A percentile compares a stretch with the other conserved stretches of the same genome.
Evolutionary conservation across 352 stramenopile species (phyloP).

Genomic region (Elongisporangium anandrum): DNA sequence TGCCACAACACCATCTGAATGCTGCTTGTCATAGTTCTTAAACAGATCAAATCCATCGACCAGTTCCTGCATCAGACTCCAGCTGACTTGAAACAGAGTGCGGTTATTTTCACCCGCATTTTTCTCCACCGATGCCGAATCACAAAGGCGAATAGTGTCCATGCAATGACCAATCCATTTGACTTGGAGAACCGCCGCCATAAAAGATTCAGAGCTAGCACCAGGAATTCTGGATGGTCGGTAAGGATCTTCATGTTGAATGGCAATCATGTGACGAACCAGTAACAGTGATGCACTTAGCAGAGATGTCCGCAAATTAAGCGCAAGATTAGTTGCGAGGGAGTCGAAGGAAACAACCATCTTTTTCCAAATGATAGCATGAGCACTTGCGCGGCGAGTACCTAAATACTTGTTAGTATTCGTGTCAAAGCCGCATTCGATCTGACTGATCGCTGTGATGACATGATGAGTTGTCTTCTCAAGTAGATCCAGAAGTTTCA

Average conservation of each 20-base stretch:
- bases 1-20: conserved; percentile 28
- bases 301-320: conserved; percentile 31
- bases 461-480: conserved; percentile 20
- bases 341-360: not conserved
- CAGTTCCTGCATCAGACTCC: conserved; percentile 53
- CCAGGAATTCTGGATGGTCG: conserved; percentile 11
- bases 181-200: conserved; percentile 25
- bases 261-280: conserved; percentile 38
- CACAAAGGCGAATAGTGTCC: conserved; percentile 36
- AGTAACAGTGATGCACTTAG: conserved; percentile 49
- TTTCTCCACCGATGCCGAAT: conserved; percentile 11
- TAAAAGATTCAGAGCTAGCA: not conserved
- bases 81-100: conserved; percentile 58
- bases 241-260: conserved; percentile 17
- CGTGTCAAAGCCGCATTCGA: conserved; percentile 6
- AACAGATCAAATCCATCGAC: conserved; percentile 33
- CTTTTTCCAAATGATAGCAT: not conserved
- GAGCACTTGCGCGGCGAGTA: not conserved
- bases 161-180: conserved; percentile 59
- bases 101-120: conserved; percentile 4
- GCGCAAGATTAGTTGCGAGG: not conserved
- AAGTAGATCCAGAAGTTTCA: conserved; percentile 23
- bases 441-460: conserved; percentile 14
- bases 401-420: conserved; percentile 2
- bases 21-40: conserved; percentile 13